phyloP scores from a whole-genome alignment of 202 grass and related monocot species.

The Dendrocalamus latiflorus region DNA sequence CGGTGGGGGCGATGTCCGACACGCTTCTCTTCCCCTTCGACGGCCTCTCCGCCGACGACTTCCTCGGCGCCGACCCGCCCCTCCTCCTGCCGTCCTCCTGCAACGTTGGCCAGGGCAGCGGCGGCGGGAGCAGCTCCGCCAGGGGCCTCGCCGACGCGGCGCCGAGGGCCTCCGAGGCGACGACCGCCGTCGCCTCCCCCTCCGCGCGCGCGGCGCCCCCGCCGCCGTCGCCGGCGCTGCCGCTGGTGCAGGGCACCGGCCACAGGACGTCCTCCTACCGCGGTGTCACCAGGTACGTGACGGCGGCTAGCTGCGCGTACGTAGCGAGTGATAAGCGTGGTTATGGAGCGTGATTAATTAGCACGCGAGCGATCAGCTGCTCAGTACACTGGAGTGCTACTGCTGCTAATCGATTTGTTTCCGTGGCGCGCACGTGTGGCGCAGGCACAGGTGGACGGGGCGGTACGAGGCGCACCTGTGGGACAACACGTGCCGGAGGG shows the following conservation, averaged over 20 bases:
- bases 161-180: not conserved
- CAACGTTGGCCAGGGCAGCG: not conserved
- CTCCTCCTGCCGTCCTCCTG: constrained; percentile 18
- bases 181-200: not conserved
- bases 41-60: constrained; percentile 20
- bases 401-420: not conserved
- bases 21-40: constrained; percentile 39
- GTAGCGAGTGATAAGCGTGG: not conserved
- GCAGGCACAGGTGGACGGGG: constrained; percentile 97
- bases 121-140: not conserved
- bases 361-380: not conserved
- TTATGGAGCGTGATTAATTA: constrained; percentile 24
- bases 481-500: constrained; percentile 99
- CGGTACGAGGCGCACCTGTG: constrained; percentile 96
- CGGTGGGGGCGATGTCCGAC: not conserved
- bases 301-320: not conserved
- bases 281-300: constrained; percentile 72
- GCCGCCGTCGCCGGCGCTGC: too few relatives aligned
- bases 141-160: not conserved
- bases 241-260: constrained; percentile 1
- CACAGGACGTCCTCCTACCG: constrained; percentile 74
- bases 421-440: constrained; percentile 24
- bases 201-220: not conserved
- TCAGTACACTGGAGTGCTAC: not conserved
- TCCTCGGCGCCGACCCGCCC: too few relatives aligned